A percentile compares a stretch with the other conserved stretches of the same genome.
phyloP scores from a whole-genome alignment of 2,329 filamentous ascomycete genomes.

The Fonsecaea pugnacius region DNA sequence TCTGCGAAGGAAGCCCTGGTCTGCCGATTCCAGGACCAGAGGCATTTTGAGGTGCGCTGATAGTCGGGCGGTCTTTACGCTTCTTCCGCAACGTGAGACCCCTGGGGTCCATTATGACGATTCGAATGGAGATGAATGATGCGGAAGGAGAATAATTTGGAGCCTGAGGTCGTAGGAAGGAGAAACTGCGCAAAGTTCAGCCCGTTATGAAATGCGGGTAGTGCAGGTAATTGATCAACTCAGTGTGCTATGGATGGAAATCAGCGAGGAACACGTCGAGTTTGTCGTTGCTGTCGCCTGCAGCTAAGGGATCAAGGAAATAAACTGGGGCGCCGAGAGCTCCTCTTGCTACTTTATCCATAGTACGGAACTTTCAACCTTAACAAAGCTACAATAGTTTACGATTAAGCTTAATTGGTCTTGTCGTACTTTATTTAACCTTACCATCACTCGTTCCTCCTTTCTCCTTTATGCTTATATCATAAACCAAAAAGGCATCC shows the following conservation, averaged over 20 bases:
- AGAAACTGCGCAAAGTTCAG: background rate
- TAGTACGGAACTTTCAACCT: background rate
- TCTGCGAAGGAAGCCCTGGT: constrained; percentile 39
- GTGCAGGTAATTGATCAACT: background rate
- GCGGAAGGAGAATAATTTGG: background rate
- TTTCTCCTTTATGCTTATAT: no score
- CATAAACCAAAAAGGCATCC: no score
- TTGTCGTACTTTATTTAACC: background rate
- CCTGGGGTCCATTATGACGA: constrained; percentile 40
- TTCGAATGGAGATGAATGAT: background rate
- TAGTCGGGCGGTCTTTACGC: constrained; percentile 59
- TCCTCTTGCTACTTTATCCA: background rate
- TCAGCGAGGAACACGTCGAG: background rate
- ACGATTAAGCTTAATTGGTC: background rate
- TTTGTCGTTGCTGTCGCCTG: background rate
- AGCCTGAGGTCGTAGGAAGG: background rate
- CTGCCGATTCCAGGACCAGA: constrained; percentile 40
- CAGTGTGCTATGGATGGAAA: background rate
- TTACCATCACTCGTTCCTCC: no score
- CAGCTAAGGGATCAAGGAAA: background rate
- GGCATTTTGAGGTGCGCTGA: constrained; percentile 61
- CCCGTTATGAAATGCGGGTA: background rate
- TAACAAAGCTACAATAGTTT: background rate
- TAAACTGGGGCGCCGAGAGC: background rate
- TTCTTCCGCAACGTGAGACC: constrained; percentile 69